Percentiles rank a stretch among this genome's conserved stretches.
These are phyloP conservation scores for Tetrapisispora iriomotensis DNA, from an alignment of 805 yeast species.

Conservation along the genomic window DNA sequence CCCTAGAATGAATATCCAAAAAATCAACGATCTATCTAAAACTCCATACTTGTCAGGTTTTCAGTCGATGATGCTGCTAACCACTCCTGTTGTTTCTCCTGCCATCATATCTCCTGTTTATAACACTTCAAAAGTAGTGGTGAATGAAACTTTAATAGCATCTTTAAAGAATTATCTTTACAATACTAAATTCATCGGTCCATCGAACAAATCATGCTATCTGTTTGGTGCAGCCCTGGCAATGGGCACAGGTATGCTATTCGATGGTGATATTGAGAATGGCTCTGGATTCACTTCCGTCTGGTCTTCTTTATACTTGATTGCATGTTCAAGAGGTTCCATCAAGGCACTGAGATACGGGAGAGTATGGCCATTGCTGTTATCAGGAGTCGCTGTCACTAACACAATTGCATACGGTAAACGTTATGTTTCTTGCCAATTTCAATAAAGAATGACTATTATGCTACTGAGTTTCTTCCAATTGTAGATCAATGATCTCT, in stretches of 20 bases:
- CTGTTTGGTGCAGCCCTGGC: conserved; percentile 55
- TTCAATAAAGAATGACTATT: not conserved
- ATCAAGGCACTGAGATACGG: conserved; percentile 41
- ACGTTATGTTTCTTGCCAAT: conserved; percentile 42
- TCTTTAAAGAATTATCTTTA: not conserved
- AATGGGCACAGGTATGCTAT: conserved; percentile 62
- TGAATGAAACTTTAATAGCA: not conserved
- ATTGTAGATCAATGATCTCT: no score
- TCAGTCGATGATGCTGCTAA: conserved; percentile 30
- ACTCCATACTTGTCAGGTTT: conserved; percentile 43
- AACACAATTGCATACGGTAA: conserved; percentile 63
- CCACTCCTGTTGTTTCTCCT: conserved; percentile 32
- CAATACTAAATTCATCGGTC: conserved; percentile 24
- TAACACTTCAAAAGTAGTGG: conserved; percentile 6
- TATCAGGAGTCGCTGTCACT: conserved; percentile 48
- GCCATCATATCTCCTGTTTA: conserved; percentile 11
- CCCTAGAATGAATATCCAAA: not conserved
- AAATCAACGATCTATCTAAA: conserved; percentile 15
- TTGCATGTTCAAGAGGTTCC: conserved; percentile 60
- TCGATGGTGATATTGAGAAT: conserved; percentile 65
- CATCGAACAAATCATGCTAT: conserved; percentile 32
- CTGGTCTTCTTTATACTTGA: conserved; percentile 67
- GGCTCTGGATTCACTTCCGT: conserved; percentile 77
- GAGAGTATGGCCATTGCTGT: conserved; percentile 51
- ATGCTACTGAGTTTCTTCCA: no score